phyloP scores from a whole-genome alignment of 805 yeast genomes.

The Cyberlindnera mycetangii region DNA sequence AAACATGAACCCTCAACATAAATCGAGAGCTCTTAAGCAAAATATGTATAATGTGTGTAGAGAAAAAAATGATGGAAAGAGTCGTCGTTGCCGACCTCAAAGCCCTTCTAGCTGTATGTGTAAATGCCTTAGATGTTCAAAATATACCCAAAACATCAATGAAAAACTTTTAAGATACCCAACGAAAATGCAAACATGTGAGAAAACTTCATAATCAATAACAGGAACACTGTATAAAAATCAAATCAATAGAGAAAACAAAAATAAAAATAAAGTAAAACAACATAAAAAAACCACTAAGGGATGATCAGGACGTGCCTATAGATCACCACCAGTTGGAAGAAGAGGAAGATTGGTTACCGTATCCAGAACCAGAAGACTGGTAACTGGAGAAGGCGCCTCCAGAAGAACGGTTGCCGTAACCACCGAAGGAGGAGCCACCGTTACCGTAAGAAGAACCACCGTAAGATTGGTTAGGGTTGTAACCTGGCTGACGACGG shows the following conservation, averaged over 20 bases:
- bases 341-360: constrained; percentile 6
- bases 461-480: constrained; percentile 18
- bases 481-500: constrained; percentile 38
- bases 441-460: constrained; percentile 9
- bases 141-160: constrained; percentile 6
- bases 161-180: constrained; percentile 16
- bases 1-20: neutral
- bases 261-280: neutral
- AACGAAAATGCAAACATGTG: constrained; percentile 16
- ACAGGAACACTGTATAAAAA: constrained; percentile 8
- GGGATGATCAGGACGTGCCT: neutral
- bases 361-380: constrained; percentile 8
- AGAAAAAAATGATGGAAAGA: constrained; percentile 2
- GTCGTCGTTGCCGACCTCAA: constrained; percentile 13
- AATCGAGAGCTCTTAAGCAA: neutral
- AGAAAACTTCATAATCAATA: constrained; percentile 16
- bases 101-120: constrained; percentile 13
- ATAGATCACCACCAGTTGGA: constrained; percentile 5
- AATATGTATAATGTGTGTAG: neutral
- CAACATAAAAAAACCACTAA: neutral
- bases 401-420: constrained; percentile 18
- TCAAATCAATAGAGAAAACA: constrained; percentile 8
- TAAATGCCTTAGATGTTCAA: constrained; percentile 6
- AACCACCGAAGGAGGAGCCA: constrained; percentile 14
- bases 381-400: constrained; percentile 22